phyloP scores from a whole-genome alignment of 1,284 basidiomycete species.

The Ustilago nuda region DNA sequence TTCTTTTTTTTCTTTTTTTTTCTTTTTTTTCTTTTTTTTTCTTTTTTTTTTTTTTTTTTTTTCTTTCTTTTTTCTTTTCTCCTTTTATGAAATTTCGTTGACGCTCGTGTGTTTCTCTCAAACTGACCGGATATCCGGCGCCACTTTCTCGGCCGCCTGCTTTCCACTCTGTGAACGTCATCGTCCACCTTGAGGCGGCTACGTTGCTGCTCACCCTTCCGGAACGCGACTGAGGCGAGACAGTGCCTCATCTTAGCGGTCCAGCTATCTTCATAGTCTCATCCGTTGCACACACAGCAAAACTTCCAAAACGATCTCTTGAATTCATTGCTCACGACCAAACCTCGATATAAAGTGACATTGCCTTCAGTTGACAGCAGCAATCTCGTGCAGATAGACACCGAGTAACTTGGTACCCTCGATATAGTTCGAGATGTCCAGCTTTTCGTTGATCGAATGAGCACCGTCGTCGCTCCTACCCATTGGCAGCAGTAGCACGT shows the following conservation, averaged over 20 bases:
- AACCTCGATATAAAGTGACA: background rate
- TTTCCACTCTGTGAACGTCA: too few relatives aligned
- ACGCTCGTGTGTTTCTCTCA: background rate
- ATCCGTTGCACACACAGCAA: background rate
- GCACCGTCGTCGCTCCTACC: slow-evolving; percentile 81
- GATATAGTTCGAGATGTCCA: slow-evolving; percentile 92
- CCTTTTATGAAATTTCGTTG: too few relatives aligned
- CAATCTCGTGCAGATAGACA: slow-evolving; percentile 84
- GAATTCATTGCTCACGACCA: background rate
- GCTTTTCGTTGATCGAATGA: slow-evolving; percentile 94
- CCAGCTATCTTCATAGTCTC: too few relatives aligned
- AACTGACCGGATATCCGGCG: background rate
- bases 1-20: too few relatives aligned
- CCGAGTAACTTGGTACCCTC: slow-evolving; percentile 80
- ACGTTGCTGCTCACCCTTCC: too few relatives aligned
- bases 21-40: too few relatives aligned
- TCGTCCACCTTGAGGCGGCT: too few relatives aligned
- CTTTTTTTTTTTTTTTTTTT: too few relatives aligned
- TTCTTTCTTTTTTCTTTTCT: too few relatives aligned
- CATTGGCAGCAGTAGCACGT: slow-evolving; percentile 89
- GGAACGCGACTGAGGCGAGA: too few relatives aligned
- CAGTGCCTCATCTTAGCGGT: too few relatives aligned
- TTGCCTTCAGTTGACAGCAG: slow-evolving; percentile 57
- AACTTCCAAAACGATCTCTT: background rate
- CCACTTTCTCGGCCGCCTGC: slow-evolving; percentile 5